Percentiles rank a stretch among this genome's conserved stretches.
phyloP scores from a whole-genome alignment of 768 basidiomycete genomes.

The Lentinula detonsa region DNA sequence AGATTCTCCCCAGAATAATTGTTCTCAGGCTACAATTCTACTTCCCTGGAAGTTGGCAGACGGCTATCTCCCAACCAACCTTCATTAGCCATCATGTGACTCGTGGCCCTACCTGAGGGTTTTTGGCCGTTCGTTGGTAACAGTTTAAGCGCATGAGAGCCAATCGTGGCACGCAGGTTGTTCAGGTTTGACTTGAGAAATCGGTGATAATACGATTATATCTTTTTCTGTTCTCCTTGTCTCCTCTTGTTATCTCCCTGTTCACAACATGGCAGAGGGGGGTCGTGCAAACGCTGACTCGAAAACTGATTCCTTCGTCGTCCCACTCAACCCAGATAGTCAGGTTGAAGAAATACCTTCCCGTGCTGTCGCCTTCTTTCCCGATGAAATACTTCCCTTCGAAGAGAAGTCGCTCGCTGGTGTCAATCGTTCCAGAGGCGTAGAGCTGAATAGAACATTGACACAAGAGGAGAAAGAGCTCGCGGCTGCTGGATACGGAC shows the following conservation, averaged over 20 bases:
- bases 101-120: conserved; percentile 20
- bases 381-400: conserved; percentile 25
- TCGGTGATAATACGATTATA: not conserved
- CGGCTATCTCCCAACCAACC: not conserved
- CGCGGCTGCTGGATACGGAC: conserved; percentile 64
- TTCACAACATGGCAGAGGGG: not conserved
- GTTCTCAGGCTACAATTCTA: not conserved
- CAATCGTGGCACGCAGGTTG: conserved; percentile 12
- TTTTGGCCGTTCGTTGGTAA: conserved; percentile 35
- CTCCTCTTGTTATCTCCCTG: not conserved
- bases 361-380: conserved; percentile 45
- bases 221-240: not conserved
- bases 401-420: conserved; percentile 31
- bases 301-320: not conserved
- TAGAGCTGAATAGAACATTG: conserved; percentile 55
- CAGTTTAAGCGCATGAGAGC: conserved; percentile 12
- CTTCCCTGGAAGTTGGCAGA: not conserved
- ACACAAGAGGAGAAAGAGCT: conserved; percentile 65
- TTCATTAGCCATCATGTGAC: not conserved
- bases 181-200: not conserved
- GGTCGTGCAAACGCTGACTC: not conserved
- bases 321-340: conserved; percentile 9
- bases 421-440: conserved; percentile 40
- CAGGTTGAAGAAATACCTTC: conserved; percentile 27
- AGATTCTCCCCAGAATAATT: not conserved